Evolutionary conservation across 2,329 filamentous ascomycete genomes (phyloP).

Genomic region (Nemania serpens): DNA sequence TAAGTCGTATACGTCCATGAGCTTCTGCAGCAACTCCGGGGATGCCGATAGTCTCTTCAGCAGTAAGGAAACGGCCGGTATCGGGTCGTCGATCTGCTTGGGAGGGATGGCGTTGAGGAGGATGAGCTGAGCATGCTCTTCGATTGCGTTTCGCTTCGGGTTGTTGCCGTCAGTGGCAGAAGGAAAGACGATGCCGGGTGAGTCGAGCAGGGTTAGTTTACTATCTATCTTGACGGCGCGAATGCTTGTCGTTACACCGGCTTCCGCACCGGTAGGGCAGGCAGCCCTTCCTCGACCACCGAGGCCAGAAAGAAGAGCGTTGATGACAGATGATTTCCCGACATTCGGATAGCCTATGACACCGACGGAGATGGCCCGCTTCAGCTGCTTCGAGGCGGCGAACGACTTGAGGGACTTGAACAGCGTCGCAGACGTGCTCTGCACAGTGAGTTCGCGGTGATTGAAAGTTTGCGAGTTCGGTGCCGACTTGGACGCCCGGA

Average conservation of each 20-base stretch:
- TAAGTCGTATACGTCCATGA: slow-evolving; percentile 83
- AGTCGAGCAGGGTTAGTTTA: slow-evolving; percentile 92
- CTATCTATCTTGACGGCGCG: slow-evolving; percentile 92
- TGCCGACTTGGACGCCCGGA: slow-evolving; percentile 81
- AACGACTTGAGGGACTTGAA: slow-evolving; percentile 91
- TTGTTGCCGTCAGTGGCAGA: slow-evolving; percentile 51
- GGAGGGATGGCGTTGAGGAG: slow-evolving; percentile 91
- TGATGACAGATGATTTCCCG: slow-evolving; percentile 96
- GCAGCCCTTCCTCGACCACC: slow-evolving; percentile 68
- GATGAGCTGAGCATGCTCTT: slow-evolving; percentile 82
- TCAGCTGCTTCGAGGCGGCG: slow-evolving; percentile 80
- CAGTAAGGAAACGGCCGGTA: slow-evolving; percentile 85
- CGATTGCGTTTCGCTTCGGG: slow-evolving; percentile 55
- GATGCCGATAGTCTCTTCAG: slow-evolving; percentile 77
- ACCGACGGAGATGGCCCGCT: slow-evolving; percentile 87
- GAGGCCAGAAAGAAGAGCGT: slow-evolving; percentile 80
- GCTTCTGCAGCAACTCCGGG: slow-evolving; percentile 74
- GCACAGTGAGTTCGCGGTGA: slow-evolving; percentile 85
- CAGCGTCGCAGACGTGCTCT: slow-evolving; percentile 81
- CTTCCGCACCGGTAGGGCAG: slow-evolving; percentile 88
- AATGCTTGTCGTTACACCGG: slow-evolving; percentile 87
- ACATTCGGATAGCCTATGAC: slow-evolving; percentile 97
- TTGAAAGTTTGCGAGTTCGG: slow-evolving; percentile 90
- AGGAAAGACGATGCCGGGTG: slow-evolving; percentile 92
- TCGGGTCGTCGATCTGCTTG: slow-evolving; percentile 90